These are phyloP conservation scores for Tricholoma terreum DNA, from an alignment of 768 basidiomycete species.

Conservation along the genomic window DNA sequence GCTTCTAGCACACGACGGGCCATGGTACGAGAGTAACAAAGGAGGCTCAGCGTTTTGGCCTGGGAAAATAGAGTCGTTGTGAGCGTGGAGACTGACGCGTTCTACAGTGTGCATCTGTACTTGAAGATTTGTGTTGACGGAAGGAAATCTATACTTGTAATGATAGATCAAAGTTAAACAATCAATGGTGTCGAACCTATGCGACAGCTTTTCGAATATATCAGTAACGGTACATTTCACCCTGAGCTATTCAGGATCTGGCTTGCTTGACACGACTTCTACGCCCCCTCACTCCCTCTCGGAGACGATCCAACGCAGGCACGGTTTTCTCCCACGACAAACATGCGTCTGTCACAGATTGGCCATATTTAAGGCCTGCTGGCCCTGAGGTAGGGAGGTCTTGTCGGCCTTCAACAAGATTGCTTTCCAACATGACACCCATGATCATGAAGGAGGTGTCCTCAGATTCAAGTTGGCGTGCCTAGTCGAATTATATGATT, in stretches of 20 bases:
- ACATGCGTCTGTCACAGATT: conserved; percentile 87
- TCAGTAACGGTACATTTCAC: not conserved
- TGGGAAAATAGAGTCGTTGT: conserved; percentile 25
- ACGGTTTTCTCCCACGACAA: conserved; percentile 89
- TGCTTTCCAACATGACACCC: conserved; percentile 96
- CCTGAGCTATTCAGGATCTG: conserved; percentile 5
- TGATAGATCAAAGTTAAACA: too few relatives aligned
- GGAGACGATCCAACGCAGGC: conserved; percentile 74
- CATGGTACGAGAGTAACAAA: conserved; percentile 48
- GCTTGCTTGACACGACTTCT: conserved; percentile 43
- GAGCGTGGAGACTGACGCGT: too few relatives aligned
- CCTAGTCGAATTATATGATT: conserved; percentile 40
- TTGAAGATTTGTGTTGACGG: too few relatives aligned
- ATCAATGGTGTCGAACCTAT: not conserved
- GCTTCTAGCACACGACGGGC: conserved; percentile 51
- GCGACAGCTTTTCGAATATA: not conserved
- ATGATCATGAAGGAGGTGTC: conserved; percentile 75
- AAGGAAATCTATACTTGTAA: too few relatives aligned
- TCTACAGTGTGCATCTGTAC: too few relatives aligned
- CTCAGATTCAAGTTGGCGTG: conserved; percentile 64
- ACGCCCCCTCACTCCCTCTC: conserved; percentile 84
- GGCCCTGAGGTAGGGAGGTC: conserved; percentile 76
- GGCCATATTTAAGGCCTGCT: conserved; percentile 72
- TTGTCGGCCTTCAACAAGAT: conserved; percentile 84
- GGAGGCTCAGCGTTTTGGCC: conserved; percentile 43